Base-by-base conservation (phyloP, 495 filamentous ascomycete genomes). In the Durotheca rogersii region DNA sequence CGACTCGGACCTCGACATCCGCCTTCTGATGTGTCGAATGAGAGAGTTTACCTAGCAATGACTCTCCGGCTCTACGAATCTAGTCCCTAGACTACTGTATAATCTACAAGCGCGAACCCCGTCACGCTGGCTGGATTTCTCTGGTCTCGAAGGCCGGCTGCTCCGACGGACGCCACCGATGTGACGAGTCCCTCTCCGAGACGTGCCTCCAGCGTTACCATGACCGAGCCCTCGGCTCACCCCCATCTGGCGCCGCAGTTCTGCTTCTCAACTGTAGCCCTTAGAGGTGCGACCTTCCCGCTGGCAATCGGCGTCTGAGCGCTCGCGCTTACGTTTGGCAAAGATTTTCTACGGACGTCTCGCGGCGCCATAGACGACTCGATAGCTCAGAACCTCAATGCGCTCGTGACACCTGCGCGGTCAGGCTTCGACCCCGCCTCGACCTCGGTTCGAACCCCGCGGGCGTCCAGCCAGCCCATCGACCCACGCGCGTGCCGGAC, bases 301-400 rank as follows among this genome's bases (percentile, higher is more conserved):
- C 21, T 11, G 9, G 16, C 12, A 7, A 15, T 2, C 33, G 10
- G 14, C 20, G 16, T 52, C 27, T 31, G n/a, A 35, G 33, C 33
- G 34, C 33, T 16, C 15, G 4, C 25, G 39, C 43, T 53, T 34
- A 50, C 43, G n/a, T 31, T 38, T 21, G 6, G 42, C 21, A 59
- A 98, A 98, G 93, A 96, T 64, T 98, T 98, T 69, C 81, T 98
- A n/a, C 86, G 88, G 15, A 54, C 94, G 48, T 96, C 93, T 4
- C 81, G 93, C 46, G 77, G 80, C 46, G 80, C 87, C 17, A 87
- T 96, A 55, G 93, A 98, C 65, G 93, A 98, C 64, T 87, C 87
- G 11, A 96, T 98, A 57, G 83, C 82, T 1, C 92, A 96, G 64
- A 90, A 95, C 55, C 78, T 98, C 32, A 98, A 98, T 71, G 89